These are phyloP conservation scores for Neoarthrinium moseri DNA, from an alignment of 2,329 filamentous ascomycete species.

Conservation along the genomic window DNA sequence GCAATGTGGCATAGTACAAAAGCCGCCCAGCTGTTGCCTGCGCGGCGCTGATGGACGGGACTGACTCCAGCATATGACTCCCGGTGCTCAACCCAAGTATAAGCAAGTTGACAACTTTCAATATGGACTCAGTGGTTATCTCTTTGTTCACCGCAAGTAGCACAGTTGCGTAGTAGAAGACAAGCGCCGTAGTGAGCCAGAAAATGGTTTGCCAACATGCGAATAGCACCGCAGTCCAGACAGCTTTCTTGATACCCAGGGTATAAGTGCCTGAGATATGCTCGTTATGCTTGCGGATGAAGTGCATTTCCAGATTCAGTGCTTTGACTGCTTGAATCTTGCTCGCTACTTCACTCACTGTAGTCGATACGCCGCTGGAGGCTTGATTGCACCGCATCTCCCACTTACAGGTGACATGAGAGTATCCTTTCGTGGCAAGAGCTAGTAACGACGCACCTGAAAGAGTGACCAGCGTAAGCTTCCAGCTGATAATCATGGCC, in stretches of 20 bases:
- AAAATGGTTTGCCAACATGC: conserved; percentile 75
- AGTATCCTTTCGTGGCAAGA: conserved; percentile 63
- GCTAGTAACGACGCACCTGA: conserved; percentile 67
- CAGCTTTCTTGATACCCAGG: conserved; percentile 64
- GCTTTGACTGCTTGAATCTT: conserved; percentile 78
- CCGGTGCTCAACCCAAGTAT: conserved; percentile 80
- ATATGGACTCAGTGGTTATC: conserved; percentile 54
- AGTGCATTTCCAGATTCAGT: conserved; percentile 71
- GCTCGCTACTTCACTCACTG: conserved; percentile 73
- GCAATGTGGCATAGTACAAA: conserved; percentile 65
- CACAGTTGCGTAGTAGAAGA: conserved; percentile 79
- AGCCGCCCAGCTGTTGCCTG: conserved; percentile 72
- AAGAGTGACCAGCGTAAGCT: conserved; percentile 74
- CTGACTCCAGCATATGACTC: conserved; percentile 65
- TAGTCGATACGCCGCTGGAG: conserved; percentile 55
- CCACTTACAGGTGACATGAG: conserved; percentile 67
- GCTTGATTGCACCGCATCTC: conserved; percentile 67
- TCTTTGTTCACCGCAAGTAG: conserved; percentile 51
- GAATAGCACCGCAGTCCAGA: conserved; percentile 68
- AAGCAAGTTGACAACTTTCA: conserved; percentile 78
- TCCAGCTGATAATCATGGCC: conserved; percentile 75
- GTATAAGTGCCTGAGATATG: conserved; percentile 52
- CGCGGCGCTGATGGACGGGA: conserved; percentile 78
- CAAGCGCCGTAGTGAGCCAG: conserved; percentile 70
- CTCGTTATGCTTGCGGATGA: conserved; percentile 59